These are phyloP conservation scores for Cercospora sojina DNA, from an alignment of 2,329 filamentous ascomycete genomes.

Conservation along the genomic window DNA sequence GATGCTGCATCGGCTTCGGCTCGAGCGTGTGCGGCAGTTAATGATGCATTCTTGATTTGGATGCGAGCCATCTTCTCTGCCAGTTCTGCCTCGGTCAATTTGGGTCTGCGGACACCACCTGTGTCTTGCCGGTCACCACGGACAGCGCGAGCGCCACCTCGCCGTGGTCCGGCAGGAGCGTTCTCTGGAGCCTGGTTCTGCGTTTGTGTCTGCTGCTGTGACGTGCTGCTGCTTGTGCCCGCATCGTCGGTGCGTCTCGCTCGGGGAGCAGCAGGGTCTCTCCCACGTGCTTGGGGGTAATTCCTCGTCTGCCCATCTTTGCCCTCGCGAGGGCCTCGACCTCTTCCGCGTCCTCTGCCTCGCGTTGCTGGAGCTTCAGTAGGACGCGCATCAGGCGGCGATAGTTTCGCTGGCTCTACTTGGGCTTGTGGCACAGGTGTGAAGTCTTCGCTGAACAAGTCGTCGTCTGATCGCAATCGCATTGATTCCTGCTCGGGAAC, in stretches of 20 bases:
- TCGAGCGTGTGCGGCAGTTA: conserved; percentile 60
- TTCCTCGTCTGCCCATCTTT: conserved; percentile 13
- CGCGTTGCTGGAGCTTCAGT: conserved; percentile 11
- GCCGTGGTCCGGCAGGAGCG: conserved; percentile 28
- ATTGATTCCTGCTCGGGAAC: conserved; percentile 46
- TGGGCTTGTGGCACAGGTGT: conserved; percentile 47
- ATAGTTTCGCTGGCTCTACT: conserved; percentile 26
- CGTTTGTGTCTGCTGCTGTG: not conserved
- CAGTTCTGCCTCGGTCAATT: conserved; percentile 65
- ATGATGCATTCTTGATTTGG: conserved; percentile 59
- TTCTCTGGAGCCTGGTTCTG: conserved; percentile 24
- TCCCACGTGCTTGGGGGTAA: not conserved
- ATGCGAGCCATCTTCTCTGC: conserved; percentile 61
- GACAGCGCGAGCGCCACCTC: conserved; percentile 31
- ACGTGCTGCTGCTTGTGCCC: not conserved
- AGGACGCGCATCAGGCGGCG: conserved; percentile 18
- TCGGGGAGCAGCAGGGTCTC: not conserved
- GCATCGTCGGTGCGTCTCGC: not conserved
- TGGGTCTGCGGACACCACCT: conserved; percentile 49
- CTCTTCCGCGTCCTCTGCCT: conserved; percentile 29
- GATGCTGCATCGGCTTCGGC: conserved; percentile 67
- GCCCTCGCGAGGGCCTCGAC: conserved; percentile 22
- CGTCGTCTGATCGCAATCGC: conserved; percentile 52
- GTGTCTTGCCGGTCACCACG: conserved; percentile 39
- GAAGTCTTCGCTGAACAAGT: conserved; percentile 54